Evolutionary conservation across 257 asterid genomes (phyloP).

Genomic region (Rubia yunnanensis): DNA sequence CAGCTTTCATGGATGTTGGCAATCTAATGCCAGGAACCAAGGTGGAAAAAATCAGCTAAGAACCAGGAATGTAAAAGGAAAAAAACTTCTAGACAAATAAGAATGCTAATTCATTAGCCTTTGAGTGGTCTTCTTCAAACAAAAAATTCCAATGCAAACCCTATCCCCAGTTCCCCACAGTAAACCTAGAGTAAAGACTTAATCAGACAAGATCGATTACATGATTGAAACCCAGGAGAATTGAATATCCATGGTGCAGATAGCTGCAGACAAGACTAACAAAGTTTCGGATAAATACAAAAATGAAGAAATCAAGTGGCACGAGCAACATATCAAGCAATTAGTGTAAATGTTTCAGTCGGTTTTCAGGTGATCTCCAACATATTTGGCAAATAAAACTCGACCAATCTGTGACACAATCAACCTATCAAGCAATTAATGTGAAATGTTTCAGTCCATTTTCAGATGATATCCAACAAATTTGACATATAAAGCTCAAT

Average conservation of each 20-base stretch:
- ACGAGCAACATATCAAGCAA: neutral
- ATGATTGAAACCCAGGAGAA: neutral
- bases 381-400: neutral
- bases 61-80: neutral
- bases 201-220: neutral
- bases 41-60: neutral
- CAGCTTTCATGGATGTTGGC: neutral
- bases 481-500: neutral
- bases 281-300: neutral
- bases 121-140: neutral
- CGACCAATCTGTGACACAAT: neutral
- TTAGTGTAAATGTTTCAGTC: neutral
- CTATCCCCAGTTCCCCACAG: neutral
- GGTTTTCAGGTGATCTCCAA: neutral
- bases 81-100: neutral
- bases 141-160: neutral
- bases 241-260: neutral
- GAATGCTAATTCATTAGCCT: neutral
- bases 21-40: neutral
- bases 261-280: neutral
- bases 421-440: neutral
- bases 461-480: neutral
- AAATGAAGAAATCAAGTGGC: neutral
- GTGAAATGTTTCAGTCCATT: neutral
- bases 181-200: neutral